A percentile compares a stretch with the other conserved stretches of the same genome.
Evolutionary conservation across 108 stramenopile genomes (phyloP).

Genomic region (Skeletonema tropicum): DNA sequence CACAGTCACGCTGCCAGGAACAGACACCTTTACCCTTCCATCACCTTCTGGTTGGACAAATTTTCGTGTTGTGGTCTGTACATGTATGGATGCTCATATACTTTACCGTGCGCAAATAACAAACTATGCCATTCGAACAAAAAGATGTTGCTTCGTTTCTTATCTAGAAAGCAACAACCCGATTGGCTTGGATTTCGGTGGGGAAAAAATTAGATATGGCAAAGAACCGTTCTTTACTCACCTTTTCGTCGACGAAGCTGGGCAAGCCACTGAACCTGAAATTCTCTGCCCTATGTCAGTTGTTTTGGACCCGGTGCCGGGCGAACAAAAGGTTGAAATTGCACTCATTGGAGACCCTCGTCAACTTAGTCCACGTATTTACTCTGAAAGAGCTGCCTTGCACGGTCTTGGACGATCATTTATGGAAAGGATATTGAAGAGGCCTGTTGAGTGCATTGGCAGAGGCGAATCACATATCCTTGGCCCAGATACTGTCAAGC

Average conservation of each 20-base stretch:
- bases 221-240: conserved; percentile 67
- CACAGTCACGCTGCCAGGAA: conserved; percentile 32
- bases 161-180: conserved; percentile 20
- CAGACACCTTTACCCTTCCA: conserved; percentile 57
- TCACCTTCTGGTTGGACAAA: conserved; percentile 43
- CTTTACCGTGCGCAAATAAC: conserved; percentile 65
- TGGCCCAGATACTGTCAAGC: conserved; percentile 41
- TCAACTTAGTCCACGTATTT: conserved; percentile 44
- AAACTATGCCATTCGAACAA: conserved; percentile 56
- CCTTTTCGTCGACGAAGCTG: conserved; percentile 80
- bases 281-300: conserved; percentile 63
- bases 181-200: conserved; percentile 26
- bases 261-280: conserved; percentile 84
- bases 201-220: conserved; percentile 12
- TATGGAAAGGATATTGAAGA: conserved; percentile 68
- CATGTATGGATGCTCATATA: conserved; percentile 69
- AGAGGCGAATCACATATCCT: conserved; percentile 63
- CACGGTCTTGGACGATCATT: conserved; percentile 55
- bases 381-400: conserved; percentile 27
- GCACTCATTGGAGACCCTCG: conserved; percentile 71
- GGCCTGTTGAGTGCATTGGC: conserved; percentile 58
- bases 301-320: conserved; percentile 66
- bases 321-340: conserved; percentile 61
- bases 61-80: conserved; percentile 68
- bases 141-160: conserved; percentile 47